Evolutionary conservation across 257 asterid genomes (phyloP), one percentile per base, ranked within the genome.

Genomic region (Gentiana macrophylla): DNA sequence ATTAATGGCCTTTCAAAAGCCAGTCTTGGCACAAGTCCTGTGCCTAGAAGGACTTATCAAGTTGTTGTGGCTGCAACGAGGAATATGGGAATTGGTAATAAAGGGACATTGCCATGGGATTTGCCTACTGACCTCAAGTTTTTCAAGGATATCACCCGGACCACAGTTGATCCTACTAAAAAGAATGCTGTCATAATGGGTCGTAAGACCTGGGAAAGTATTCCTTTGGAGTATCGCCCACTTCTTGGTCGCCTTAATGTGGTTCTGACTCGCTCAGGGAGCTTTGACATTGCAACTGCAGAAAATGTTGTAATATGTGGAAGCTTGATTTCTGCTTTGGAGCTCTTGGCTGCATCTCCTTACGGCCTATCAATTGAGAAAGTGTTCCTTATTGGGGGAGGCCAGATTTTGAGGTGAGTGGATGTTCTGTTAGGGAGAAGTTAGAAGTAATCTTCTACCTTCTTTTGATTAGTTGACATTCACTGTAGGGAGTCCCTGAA

Each of bases 161-260:
- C 72, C 41, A 88, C 98, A 36, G 68, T 68, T 0, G 94, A 85
- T 57, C 72, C 84, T 36, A 57, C 67, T 36, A 88, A 81, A 72
- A 88, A 62, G 72, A 92, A 92, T 78, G 98, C 97, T 36, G 91
- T 92, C 49, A 68, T 88, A 66, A 92, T 92, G 98, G 97, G 98
- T 50, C 82, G 95, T 71, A 92, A 83, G 79, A 88, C 97, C 13
- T 92, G 98, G 98, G 98, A 92, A 72, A 85, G 95, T 73, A 92
- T 92, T 68, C 98, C 98, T 12, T 38, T 71, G 12, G 79, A 77
- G 43, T 71, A 78, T 58, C 94, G 82, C 52, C 98, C 98, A 41
- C 81, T 87, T 62, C 91, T 94, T 49, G 93, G 94, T 56, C 87
- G 98, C 55, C 95, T 92, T 66, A 92, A 92, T 68, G 89, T 92